Percentiles rank a stretch among this genome's conserved stretches.
phyloP scores from a whole-genome alignment of 352 stramenopile species.

The Phytophthora multivora region DNA sequence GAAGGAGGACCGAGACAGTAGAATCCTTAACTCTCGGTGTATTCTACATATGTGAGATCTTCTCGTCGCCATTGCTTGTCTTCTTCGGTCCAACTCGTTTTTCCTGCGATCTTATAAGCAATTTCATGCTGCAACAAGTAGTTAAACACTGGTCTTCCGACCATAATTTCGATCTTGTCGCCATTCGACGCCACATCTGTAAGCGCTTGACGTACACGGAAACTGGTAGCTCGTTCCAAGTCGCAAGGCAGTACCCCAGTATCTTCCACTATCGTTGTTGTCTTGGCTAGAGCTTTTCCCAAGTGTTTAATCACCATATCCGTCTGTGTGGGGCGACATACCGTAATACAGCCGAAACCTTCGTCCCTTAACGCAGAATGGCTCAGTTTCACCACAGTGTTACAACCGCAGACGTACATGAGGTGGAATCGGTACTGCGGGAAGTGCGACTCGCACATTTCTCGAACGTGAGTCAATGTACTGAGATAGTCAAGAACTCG shows the following conservation, averaged over 20 bases:
- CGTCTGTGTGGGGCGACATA: constrained; percentile 69
- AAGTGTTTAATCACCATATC: constrained; percentile 79
- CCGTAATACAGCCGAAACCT: constrained; percentile 70
- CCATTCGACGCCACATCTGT: constrained; percentile 31
- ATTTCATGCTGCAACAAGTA: constrained; percentile 70
- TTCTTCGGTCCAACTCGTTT: constrained; percentile 62
- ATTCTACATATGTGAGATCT: constrained; percentile 78
- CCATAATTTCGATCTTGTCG: constrained; percentile 65
- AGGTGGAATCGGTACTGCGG: constrained; percentile 63
- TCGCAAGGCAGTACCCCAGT: constrained; percentile 69
- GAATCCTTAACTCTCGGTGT: constrained; percentile 51
- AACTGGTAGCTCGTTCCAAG: constrained; percentile 68
- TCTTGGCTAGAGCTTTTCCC: constrained; percentile 58
- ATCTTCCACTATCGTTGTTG: constrained; percentile 74
- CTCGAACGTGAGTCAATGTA: constrained; percentile 68
- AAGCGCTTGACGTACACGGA: constrained; percentile 63
- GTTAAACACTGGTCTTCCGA: constrained; percentile 65
- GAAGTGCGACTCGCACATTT: constrained; percentile 81
- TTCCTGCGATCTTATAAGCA: constrained; percentile 57
- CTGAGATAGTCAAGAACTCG: constrained; percentile 80
- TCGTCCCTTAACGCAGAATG: constrained; percentile 69
- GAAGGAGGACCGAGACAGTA: constrained; percentile 10
- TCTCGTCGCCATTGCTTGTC: constrained; percentile 66
- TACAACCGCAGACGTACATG: constrained; percentile 81
- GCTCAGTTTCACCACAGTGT: constrained; percentile 81